Percentiles rank a stretch among this genome's conserved stretches.
These are phyloP conservation scores for Aspergillus sclerotioniger DNA, from an alignment of 495 filamentous ascomycete species.

Conservation along the genomic window DNA sequence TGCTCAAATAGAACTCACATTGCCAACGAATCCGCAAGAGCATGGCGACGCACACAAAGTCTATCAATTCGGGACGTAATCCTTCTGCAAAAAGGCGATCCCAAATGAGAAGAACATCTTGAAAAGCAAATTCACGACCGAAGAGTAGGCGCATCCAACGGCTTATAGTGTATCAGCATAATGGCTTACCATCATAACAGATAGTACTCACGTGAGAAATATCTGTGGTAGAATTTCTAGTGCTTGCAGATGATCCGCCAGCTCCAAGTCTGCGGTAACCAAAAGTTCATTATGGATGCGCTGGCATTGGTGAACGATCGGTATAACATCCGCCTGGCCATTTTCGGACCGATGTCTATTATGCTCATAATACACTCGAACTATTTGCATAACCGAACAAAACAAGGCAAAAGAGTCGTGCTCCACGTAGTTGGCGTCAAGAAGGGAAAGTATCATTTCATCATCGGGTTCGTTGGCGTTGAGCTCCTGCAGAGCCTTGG, in stretches of 20 bases:
- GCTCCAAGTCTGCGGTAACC: slow-evolving; percentile 71
- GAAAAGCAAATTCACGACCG: slow-evolving; percentile 87
- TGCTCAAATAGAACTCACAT: slow-evolving; percentile 52
- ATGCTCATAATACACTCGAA: slow-evolving; percentile 82
- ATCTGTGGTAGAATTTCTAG: slow-evolving; percentile 95
- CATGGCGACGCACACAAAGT: slow-evolving; percentile 91
- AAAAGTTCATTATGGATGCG: slow-evolving; percentile 82
- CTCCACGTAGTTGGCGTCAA: slow-evolving; percentile 74
- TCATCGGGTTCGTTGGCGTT: slow-evolving; percentile 30
- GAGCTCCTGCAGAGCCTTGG: slow-evolving; percentile 23
- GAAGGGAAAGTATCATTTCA: slow-evolving; percentile 57
- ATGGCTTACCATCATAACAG: neutral
- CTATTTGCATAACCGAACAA: slow-evolving; percentile 78
- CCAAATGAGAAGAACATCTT: slow-evolving; percentile 82
- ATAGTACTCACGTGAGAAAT: slow-evolving; percentile 74
- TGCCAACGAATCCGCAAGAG: slow-evolving; percentile 89
- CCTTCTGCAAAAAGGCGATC: slow-evolving; percentile 90
- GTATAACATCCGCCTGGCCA: slow-evolving; percentile 55
- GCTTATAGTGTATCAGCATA: slow-evolving; percentile 40
- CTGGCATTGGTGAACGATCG: slow-evolving; percentile 81
- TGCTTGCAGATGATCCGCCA: slow-evolving; percentile 76
- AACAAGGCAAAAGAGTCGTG: slow-evolving; percentile 91
- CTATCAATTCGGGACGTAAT: slow-evolving; percentile 74
- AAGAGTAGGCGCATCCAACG: slow-evolving; percentile 95
- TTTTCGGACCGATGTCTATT: slow-evolving; percentile 40